Base-by-base conservation (phyloP, 768 basidiomycete species). In the Macrolepiota fuliginosa region DNA sequence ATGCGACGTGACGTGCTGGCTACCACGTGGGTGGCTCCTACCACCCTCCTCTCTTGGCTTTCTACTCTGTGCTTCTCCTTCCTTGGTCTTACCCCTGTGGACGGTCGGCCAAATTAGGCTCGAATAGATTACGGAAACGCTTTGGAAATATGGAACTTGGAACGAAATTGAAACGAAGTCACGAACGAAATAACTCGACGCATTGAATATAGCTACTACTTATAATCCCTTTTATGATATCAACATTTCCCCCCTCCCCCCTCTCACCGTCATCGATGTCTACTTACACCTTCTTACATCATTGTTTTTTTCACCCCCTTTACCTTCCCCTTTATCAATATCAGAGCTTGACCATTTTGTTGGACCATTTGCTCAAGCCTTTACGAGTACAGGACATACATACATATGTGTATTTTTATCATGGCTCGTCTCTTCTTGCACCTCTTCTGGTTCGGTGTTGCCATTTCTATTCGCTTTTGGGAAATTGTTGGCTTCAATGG, bases 211-310 rank as follows among this genome's bases (percentile, higher is more conserved):
- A 54, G 36, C 35, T 54, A 54, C 36, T 54, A 54, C 53, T 54
- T 54, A 54, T 54, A 54, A 54, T 54, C 53, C 22, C 22, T 24
- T 49, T 54, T 54, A 54, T 54, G 35, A 39, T 54, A 54, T 40
- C 53, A 22, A 37, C 17, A 36, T 15, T 25, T 22, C 13, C 3
- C 19, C 11, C 36, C 24, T 22, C 5, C 19, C 24, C 29, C 37
- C 22, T 54, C 19, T 22, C 37, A 4, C 24, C 11, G 36, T 22
- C 53, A 15, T 25, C 29, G 36, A 54, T 19, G 37, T 22, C 35
- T 37, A 4, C 22, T 39, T 37, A 39, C 36, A 22, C 52, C 2
- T 37, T 12, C 12, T 13, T 11, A n/a, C n/a, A n/a, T n/a, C n/a
- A n/a, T n/a, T n/a, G n/a, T n/a, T n/a, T 39, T n/a, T 39, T 22